phyloP scores from a whole-genome alignment of 2,329 filamentous ascomycete genomes.

The Colletotrichum sp. region DNA sequence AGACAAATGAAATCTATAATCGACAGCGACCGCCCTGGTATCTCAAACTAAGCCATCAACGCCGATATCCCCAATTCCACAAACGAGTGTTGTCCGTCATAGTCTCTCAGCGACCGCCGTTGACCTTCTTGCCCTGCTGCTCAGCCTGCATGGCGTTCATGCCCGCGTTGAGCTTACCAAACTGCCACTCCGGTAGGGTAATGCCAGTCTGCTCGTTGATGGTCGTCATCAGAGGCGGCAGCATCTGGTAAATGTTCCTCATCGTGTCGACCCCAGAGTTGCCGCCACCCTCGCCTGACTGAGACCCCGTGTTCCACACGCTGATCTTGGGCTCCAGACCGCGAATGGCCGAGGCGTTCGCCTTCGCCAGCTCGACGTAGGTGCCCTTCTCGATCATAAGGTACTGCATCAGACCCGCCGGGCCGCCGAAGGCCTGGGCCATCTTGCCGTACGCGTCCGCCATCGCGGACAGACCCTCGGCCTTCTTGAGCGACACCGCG shows the following conservation, averaged over 20 bases:
- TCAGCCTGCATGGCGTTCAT: constrained; percentile 32
- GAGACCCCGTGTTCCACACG: constrained; percentile 77
- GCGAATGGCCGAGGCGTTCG: constrained; percentile 76
- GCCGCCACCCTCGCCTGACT: constrained; percentile 42
- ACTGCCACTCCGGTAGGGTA: constrained; percentile 78
- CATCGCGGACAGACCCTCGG: constrained; percentile 78
- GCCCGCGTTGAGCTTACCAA: constrained; percentile 50
- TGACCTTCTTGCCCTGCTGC: neutral
- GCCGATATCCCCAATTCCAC: neutral
- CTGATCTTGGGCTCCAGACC: constrained; percentile 89
- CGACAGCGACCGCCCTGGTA: constrained; percentile 1
- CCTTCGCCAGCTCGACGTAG: constrained; percentile 77
- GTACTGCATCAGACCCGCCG: constrained; percentile 79
- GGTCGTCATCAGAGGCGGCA: constrained; percentile 82
- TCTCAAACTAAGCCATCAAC: constrained; percentile 6
- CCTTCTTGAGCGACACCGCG: constrained; percentile 71
- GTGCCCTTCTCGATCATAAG: constrained; percentile 87
- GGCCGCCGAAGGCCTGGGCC: constrained; percentile 75
- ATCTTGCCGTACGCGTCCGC: constrained; percentile 80
- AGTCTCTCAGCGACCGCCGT: neutral
- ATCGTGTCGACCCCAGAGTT: constrained; percentile 64
- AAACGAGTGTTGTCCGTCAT: neutral
- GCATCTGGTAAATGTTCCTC: constrained; percentile 82
- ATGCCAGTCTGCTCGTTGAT: constrained; percentile 92
- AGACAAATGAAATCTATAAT: constrained; percentile 8